phyloP scores from a whole-genome alignment of 2,329 filamentous ascomycete species.

The Apiospora marii region DNA sequence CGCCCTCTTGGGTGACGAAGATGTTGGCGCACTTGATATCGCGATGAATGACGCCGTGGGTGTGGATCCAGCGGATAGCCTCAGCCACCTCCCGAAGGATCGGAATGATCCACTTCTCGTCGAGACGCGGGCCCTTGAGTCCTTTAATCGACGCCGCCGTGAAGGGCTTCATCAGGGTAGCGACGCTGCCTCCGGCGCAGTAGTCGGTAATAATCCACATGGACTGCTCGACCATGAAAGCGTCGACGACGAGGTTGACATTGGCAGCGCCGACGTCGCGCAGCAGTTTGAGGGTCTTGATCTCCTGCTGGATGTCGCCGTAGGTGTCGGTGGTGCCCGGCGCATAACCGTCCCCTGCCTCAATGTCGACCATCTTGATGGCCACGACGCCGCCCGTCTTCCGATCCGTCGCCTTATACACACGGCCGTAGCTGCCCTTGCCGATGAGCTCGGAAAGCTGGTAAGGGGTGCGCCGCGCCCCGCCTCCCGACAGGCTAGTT shows the following conservation, averaged over 20 bases:
- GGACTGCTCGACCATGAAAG: conserved; percentile 77
- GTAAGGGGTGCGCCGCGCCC: conserved; percentile 71
- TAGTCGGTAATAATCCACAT: conserved; percentile 92
- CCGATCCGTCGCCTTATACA: conserved; percentile 70
- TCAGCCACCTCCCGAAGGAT: conserved; percentile 72
- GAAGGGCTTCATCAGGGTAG: conserved; percentile 73
- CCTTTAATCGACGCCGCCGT: conserved; percentile 49
- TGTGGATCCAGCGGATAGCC: conserved; percentile 72
- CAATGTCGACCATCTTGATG: conserved; percentile 85
- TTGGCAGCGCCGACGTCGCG: conserved; percentile 79
- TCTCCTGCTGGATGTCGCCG: conserved; percentile 73
- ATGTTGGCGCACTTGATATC: conserved; percentile 83
- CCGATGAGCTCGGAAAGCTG: conserved; percentile 75
- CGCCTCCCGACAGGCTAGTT: conserved; percentile 66
- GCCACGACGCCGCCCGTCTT: conserved; percentile 66
- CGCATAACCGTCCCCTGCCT: conserved; percentile 74
- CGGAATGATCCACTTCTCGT: conserved; percentile 74
- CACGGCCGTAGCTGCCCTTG: conserved; percentile 77
- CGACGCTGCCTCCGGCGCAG: conserved; percentile 84
- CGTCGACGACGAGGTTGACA: conserved; percentile 83
- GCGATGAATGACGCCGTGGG: conserved; percentile 73
- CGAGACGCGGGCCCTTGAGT: conserved; percentile 62
- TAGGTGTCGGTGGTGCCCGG: conserved; percentile 72
- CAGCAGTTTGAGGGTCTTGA: conserved; percentile 74
- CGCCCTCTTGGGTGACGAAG: conserved; percentile 77